Percentiles rank a stretch among this genome's conserved stretches.
Conservation (phyloP, 257 asterid genomes). For the Haberlea rhodopensis region DNA sequence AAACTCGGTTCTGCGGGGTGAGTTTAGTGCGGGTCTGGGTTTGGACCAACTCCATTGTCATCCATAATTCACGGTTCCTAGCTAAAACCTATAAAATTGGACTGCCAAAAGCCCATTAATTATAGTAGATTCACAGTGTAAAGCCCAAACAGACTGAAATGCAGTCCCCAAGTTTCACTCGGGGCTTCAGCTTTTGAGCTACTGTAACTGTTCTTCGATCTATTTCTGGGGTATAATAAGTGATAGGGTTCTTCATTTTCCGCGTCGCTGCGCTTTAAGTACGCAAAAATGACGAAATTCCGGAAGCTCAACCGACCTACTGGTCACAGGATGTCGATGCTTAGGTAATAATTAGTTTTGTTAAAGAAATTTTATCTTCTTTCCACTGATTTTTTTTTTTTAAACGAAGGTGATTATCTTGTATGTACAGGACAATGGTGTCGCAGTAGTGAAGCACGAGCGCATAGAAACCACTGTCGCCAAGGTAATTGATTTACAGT, state of each 20-base stretch:
- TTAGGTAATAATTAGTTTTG: conserved; percentile 41
- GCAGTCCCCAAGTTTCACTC: too few relatives aligned
- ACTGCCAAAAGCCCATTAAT: too few relatives aligned
- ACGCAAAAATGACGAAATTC: conserved; percentile 59
- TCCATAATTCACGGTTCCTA: too few relatives aligned
- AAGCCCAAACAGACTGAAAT: too few relatives aligned
- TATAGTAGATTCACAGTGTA: too few relatives aligned
- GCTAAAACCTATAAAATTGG: too few relatives aligned
- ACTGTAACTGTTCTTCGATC: too few relatives aligned
- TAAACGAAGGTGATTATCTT: conserved; percentile 6
- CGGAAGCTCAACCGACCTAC: conserved; percentile 88
- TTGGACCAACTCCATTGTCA: too few relatives aligned
- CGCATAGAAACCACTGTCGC: conserved; percentile 90
- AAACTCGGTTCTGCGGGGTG: too few relatives aligned
- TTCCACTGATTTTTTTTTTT: not conserved
- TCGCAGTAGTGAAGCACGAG: conserved; percentile 93
- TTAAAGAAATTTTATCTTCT: not conserved
- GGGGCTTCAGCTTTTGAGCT: too few relatives aligned
- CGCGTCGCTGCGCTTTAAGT: conserved; percentile 8
- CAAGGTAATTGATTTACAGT: conserved; percentile 43
- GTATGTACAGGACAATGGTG: conserved; percentile 70
- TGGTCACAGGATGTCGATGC: conserved; percentile 88
- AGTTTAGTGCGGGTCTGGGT: too few relatives aligned
- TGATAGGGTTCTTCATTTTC: conserved; percentile 20
- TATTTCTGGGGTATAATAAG: not conserved